phyloP scores from a whole-genome alignment of 2,329 filamentous ascomycete genomes.

The Verticillium dahliae region DNA sequence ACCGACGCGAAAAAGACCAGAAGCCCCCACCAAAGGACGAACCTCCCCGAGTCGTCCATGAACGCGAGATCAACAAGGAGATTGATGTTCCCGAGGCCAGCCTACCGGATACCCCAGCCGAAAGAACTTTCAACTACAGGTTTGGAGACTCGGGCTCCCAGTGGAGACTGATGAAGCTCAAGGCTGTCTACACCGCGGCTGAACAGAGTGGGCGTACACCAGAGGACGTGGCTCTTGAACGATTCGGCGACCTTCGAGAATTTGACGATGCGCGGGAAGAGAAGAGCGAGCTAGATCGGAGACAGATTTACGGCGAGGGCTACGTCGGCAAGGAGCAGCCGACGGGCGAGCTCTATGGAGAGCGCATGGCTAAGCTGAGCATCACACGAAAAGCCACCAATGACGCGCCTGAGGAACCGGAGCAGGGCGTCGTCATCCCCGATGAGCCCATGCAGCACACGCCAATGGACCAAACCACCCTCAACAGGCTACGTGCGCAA shows the following conservation, averaged over 20 bases:
- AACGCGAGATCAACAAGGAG: constrained; percentile 69
- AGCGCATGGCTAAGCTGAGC: constrained; percentile 59
- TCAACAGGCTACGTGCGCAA: constrained; percentile 87
- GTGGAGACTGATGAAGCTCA: constrained; percentile 96
- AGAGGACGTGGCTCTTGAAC: constrained; percentile 77
- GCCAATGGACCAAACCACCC: constrained; percentile 65
- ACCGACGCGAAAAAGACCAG: constrained; percentile 40
- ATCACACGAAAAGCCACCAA: constrained; percentile 20
- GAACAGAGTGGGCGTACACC: constrained; percentile 65
- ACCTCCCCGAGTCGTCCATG: constrained; percentile 60
- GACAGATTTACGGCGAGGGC: constrained; percentile 74
- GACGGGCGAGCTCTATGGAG: constrained; percentile 76
- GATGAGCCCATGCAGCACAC: constrained; percentile 44
- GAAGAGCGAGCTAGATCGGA: constrained; percentile 79
- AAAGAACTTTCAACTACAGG: constrained; percentile 60
- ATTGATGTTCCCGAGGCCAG: constrained; percentile 45
- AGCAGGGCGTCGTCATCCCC: constrained; percentile 52
- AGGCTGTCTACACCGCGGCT: constrained; percentile 73
- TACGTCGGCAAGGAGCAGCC: constrained; percentile 84
- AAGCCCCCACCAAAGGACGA: constrained; percentile 23
- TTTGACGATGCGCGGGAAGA: constrained; percentile 95
- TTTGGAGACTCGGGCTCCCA: constrained; percentile 87
- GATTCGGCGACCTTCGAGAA: constrained; percentile 72
- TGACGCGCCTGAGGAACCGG: constrained; percentile 16
- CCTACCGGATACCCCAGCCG: constrained; percentile 33